Evolutionary conservation across 768 basidiomycete genomes (phyloP), one percentile per base, ranked within the genome.

Genomic region (Phaffia tasmanica): DNA sequence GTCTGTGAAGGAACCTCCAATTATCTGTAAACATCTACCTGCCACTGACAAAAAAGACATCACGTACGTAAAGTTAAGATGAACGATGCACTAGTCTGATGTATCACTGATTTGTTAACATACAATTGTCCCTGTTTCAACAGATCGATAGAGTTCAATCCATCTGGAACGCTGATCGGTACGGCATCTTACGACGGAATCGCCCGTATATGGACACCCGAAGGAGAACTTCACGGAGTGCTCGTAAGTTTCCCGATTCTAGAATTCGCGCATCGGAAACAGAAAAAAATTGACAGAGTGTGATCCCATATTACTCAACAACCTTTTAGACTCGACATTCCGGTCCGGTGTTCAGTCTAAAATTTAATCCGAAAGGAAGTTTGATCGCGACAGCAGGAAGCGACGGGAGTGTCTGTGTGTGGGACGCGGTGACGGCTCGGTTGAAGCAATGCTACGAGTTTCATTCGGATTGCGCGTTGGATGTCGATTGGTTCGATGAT

Each of bases 341-440:
- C 19, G 67, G 67, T 1, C 57, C 67, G 32, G 64, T 69, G 57
- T 89, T 90, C 72, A 82, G 87, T 53, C 81, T 84, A 55, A 82
- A 83, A 64, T 91, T 90, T 72, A 90, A 88, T 16, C 82, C 80
- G 68, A 81, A 82, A 47, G 87, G 88, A 6, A 80, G 81, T 60
- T 86, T 85, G 83, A 78, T 91, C 60, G 75, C 85, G 54, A 85
- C 86, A 14, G 87, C 85, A 2, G 88, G 89, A 74, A 73, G 89
- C 61, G 89, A 91, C 73, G 83, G 84, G 9, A 86, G 85, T 2
- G 80, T 84, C 5, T 88, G 87, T 71, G 79, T 90, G 9, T 91
- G 88, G 87, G 83, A 90, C 72, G 80, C 89, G 18, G 77, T 79
- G 62, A 81, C 80, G 69, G 85, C 84, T 73, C 78, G 77, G 64